Evolutionary conservation across 768 basidiomycete species (phyloP), one percentile per base, ranked within the genome.

Genomic region (Termitomyces sp.): DNA sequence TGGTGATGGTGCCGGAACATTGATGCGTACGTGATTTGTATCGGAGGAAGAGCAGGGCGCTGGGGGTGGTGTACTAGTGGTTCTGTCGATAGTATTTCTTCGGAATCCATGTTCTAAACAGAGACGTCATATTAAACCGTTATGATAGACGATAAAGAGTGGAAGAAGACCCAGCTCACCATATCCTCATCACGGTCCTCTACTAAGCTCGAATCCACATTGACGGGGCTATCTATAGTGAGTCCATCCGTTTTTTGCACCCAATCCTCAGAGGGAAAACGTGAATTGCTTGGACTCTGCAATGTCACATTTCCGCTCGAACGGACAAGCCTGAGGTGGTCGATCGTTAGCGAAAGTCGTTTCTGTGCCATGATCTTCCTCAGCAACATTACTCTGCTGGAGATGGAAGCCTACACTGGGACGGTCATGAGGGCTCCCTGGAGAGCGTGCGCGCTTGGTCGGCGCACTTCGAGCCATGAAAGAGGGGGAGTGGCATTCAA

Each of bases 231-330:
- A 54, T 81, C 79, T 22, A 91, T 86, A n/a, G 80, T 77, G 59
- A 91, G 77, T 48, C 80, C 85, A 54, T 81, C 78, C 4, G 90
- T 81, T 65, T 85, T 87, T 57, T 77, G 75, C 12, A 91, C 88
- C 90, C 88, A 92, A 65, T 91, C 88, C 57, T 90, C 89, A 9
- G 82, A 78, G 18, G 72, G 69, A 42, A 77, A 72, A 28, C 76
- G 69, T 63, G 78, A 75, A 62, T 71, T 74, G 65, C 60, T 66
- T 45, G 79, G 46, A 45, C 58, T 60, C 22, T 54, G 49, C 9
- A 64, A 55, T 20, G 60, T 60, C 9, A 47, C 55, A 42, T 60
- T 51, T 18, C 48, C 54, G 51, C 60, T 56, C 34, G 65, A 50
- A 57, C 64, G 57, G 37, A 57, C 51, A 50, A 64, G 60, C 18